These are phyloP conservation scores for Leptographium procerum DNA, from an alignment of 2,329 filamentous ascomycete species.

Conservation along the genomic window DNA sequence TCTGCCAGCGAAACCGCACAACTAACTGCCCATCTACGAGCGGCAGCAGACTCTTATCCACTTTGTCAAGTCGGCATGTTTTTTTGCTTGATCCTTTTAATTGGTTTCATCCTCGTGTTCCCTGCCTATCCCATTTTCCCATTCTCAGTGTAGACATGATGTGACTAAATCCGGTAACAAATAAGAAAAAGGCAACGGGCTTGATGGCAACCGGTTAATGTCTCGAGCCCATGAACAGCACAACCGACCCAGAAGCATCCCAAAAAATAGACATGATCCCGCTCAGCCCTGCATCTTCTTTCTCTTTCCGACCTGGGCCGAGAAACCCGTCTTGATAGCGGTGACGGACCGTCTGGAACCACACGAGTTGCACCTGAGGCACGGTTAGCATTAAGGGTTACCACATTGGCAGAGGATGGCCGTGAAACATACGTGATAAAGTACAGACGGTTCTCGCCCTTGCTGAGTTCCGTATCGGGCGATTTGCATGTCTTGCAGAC, in stretches of 20 bases:
- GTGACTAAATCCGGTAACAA: neutral
- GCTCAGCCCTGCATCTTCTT: conserved; percentile 79
- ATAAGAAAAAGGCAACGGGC: neutral
- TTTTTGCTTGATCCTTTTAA: neutral
- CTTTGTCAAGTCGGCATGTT: neutral
- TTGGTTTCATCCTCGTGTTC: neutral
- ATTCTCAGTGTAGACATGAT: neutral
- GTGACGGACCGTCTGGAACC: conserved; percentile 78
- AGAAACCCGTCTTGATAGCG: conserved; percentile 99
- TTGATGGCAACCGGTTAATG: too few relatives aligned
- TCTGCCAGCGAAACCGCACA: neutral
- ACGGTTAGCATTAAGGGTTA: too few relatives aligned
- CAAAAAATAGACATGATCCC: neutral
- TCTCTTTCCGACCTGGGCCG: conserved; percentile 97
- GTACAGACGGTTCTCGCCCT: conserved; percentile 97
- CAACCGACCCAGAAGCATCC: neutral
- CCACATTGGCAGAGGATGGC: neutral
- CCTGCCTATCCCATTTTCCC: neutral
- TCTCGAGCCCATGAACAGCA: neutral
- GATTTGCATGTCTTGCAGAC: conserved; percentile 98
- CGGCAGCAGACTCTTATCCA: neutral
- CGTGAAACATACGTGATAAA: conserved; percentile 60
- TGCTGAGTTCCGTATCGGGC: conserved; percentile 90
- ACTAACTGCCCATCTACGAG: neutral
- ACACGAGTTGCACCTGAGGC: conserved; percentile 32